These are phyloP conservation scores for Balamuthia mandrillaris DNA, from an alignment of 208 protist species.

Conservation along the genomic window DNA sequence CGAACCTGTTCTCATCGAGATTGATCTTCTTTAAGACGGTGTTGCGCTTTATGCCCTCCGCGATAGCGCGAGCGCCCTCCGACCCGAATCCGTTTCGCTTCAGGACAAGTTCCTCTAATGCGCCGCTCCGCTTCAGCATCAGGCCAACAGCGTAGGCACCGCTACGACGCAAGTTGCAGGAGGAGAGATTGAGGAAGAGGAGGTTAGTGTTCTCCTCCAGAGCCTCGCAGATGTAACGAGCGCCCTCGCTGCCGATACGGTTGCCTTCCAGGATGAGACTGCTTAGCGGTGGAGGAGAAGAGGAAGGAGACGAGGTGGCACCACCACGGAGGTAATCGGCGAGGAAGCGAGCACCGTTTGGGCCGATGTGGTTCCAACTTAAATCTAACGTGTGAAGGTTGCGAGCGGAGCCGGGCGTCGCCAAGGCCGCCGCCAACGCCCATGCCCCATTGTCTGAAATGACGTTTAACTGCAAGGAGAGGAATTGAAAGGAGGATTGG, in stretches of 20 bases:
- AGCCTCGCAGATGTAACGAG: conserved; percentile 72
- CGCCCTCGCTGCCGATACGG: conserved; percentile 81
- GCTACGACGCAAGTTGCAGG: conserved; percentile 74
- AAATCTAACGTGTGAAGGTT: not conserved
- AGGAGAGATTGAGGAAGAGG: conserved; percentile 80
- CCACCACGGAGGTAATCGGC: conserved; percentile 80
- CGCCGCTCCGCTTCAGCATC: conserved; percentile 76
- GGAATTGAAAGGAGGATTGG: not conserved
- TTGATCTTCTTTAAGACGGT: not conserved
- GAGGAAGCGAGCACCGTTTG: conserved; percentile 51
- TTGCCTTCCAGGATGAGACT: conserved; percentile 84
- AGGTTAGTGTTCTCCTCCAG: conserved; percentile 83
- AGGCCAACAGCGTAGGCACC: conserved; percentile 78
- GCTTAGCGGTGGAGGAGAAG: no score
- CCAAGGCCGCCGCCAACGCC: not conserved
- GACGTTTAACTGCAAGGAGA: not conserved
- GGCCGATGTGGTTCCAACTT: conserved; percentile 30
- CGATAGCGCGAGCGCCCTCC: conserved; percentile 64
- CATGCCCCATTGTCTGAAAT: conserved; percentile 77
- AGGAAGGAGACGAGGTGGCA: no score
- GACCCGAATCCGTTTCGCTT: conserved; percentile 82
- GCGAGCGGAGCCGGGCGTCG: not conserved
- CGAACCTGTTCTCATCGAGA: not conserved
- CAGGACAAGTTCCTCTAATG: conserved; percentile 81
- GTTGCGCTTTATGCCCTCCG: not conserved